Evolutionary conservation across 2,329 filamentous ascomycete genomes (phyloP), one percentile per base, ranked within the genome.

Genomic region (Gremmenia infestans): DNA sequence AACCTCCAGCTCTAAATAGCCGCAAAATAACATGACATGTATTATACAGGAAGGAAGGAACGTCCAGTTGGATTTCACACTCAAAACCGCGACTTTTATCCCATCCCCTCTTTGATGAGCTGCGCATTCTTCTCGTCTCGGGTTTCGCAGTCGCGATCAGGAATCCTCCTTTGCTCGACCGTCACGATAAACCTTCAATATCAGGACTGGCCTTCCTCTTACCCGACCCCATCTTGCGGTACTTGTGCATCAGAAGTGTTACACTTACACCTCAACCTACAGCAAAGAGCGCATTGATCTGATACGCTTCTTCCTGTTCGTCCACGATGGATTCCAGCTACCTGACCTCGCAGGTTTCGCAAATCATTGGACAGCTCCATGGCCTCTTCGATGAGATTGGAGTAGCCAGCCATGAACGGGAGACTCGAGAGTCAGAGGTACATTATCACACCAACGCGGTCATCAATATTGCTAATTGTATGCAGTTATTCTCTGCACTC

Each of bases 341-440:
- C 73, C 80, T 97, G 70, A 89, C 91, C 66, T 91, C 95, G 72
- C 94, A 97, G 82, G 90, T 99, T 75, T 94, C 91, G 65, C 91
- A 83, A 68, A 97, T 96, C 70, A 91, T 97, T 71, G 85, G 84
- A 72, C 91, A 97, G 74, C 82, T 99, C 59, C 93, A 97, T 74
- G 89, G 88, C 63, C 82, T 97, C 56, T 99, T 97, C 69, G 94
- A 99, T 72, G 93, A 99, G 71, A 99, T 99, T 68, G 94, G 94
- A 57, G 89, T 99, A n/a, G 84, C 93, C 28, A 85, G 78, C 68
- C 91, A 96, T 84, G 94, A 97, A 73, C 88, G 94, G 68, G 91
- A 97, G 70, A 81, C 83, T 50, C 82, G 94, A 67, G 93, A 97
- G 71, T 83, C 89, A 70, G 91, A 97, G 85, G 92, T 95, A 77